A percentile compares a stretch with the other conserved stretches of the same genome.
These are phyloP conservation scores for Trifolium fragiferum DNA, from an alignment of 306 rosid species.

Conservation along the genomic window DNA sequence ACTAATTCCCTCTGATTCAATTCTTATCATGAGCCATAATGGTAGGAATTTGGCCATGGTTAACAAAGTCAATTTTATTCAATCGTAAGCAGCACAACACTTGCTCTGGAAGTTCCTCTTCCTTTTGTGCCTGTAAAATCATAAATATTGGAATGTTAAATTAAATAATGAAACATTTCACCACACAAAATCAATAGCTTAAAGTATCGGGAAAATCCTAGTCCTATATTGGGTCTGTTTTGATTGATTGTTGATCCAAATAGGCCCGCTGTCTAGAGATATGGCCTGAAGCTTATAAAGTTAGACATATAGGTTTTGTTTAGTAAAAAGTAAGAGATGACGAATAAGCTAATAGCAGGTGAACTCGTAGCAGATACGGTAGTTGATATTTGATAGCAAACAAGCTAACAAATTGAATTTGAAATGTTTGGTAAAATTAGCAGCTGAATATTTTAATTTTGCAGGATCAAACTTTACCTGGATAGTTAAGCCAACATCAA, in stretches of 20 bases:
- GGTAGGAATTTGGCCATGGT: slow-evolving; percentile 87
- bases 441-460: neutral
- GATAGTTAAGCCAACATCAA: slow-evolving; percentile 87
- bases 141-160: neutral
- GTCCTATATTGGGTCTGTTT: neutral
- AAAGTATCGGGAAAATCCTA: neutral
- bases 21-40: slow-evolving; percentile 54
- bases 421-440: too few species aligned
- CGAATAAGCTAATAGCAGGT: too few species aligned
- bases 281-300: neutral
- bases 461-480: slow-evolving; percentile 57
- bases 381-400: neutral
- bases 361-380: neutral
- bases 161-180: slow-evolving; percentile 13
- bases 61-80: slow-evolving; percentile 81
- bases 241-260: too few species aligned
- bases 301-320: neutral
- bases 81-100: slow-evolving; percentile 79
- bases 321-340: too few species aligned
- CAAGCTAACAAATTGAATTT: neutral
- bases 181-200: neutral
- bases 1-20: slow-evolving; percentile 19
- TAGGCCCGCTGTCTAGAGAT: neutral
- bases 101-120: slow-evolving; percentile 88
- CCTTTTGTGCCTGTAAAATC: slow-evolving; percentile 77